A percentile compares a stretch with the other conserved stretches of the same genome.
phyloP scores from a whole-genome alignment of 495 filamentous ascomycete species.

The Gamarada debralockiae region DNA sequence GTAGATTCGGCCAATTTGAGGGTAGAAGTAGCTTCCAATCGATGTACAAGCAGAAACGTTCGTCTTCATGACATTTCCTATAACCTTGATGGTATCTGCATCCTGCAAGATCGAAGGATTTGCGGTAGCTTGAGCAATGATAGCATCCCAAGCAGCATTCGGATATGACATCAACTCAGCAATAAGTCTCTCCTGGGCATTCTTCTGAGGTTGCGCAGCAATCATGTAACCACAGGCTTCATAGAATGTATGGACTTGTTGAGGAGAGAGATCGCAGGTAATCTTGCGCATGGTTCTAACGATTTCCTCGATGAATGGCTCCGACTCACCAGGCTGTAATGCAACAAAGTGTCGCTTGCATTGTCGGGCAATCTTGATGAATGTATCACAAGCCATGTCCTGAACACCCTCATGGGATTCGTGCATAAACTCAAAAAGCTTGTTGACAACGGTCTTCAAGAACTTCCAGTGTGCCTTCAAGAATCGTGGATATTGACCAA shows the following conservation, averaged over 20 bases:
- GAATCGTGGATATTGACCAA: constrained; percentile 97
- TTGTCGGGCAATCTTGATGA: constrained; percentile 99
- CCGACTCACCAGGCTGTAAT: constrained; percentile 86
- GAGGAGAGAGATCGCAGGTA: constrained; percentile 88
- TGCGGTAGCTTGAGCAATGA: constrained; percentile 79
- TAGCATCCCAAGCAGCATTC: constrained; percentile 91
- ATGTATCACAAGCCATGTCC: constrained; percentile 99
- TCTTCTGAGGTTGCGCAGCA: constrained; percentile 90
- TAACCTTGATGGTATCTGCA: constrained; percentile 90
- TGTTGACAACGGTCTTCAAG: constrained; percentile 98
- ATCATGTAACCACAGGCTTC: constrained; percentile 99
- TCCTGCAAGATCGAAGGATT: constrained; percentile 83
- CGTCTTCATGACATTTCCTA: constrained; percentile 99
- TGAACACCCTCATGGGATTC: constrained; percentile 99
- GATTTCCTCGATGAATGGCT: constrained; percentile 98
- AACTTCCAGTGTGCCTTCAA: constrained; percentile 99
- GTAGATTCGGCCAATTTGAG: constrained; percentile 97
- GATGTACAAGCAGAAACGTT: constrained; percentile 97
- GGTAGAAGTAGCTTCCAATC: constrained; percentile 95
- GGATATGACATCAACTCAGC: constrained; percentile 89
- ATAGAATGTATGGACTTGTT: constrained; percentile 98
- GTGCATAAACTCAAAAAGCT: constrained; percentile 99
- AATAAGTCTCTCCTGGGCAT: constrained; percentile 85
- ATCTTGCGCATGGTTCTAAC: constrained; percentile 93
- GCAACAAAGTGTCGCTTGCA: constrained; percentile 97